Evolutionary conservation across 345 rosid genomes (phyloP), one percentile per base, ranked within the genome.

Genomic region (Erysimum cheiranthoides): DNA sequence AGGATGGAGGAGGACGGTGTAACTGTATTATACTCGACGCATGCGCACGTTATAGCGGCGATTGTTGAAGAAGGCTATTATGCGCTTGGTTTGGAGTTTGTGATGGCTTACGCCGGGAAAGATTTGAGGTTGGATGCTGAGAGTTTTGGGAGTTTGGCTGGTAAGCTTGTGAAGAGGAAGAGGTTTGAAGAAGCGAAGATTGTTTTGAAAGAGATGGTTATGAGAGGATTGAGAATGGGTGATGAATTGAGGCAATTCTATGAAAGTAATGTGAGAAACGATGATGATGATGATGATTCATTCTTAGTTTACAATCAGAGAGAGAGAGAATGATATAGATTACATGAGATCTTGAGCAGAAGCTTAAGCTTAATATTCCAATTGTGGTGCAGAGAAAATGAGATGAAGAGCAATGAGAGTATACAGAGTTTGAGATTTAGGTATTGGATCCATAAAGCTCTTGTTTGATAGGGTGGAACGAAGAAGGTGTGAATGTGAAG

Each of bases 1-100:
- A 81, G 80, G 84, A 89, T 87, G 93, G 84, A 51, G 74, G 85
- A 78, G 4, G 86, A 80, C 2, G 88, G 84, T 43, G 68, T 75
- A 35, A 46, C 67, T 17, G 81, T 77, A 28, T 42, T 78, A 65
- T 82, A 87, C 56, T 85, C 82, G 28, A 81, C 94, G 16, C 74
- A 83, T 71, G 63, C 79, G 71, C 90, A 87, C 54, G 84, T 86
- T 71, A 82, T 84, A 28, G 42, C 59, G 28, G 84, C 59, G 50
- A 28, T 91, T 61, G 59, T 88, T 54, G 59, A 28, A 47, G 10
- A 16, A 49, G 85, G 87, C 51, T 82, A 77, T 61, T 73, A 73
- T 60, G 80, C 60, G 47, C 83, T 77, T 66, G 89, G 85, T 40
- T 67, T 83, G 80, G 79, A 82, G 84, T 85, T 86, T 69, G 88